Evolutionary conservation across 148 eudicot species (phyloP), one percentile per base, ranked within the genome.

Genomic region (Chenopodium quinoa): DNA sequence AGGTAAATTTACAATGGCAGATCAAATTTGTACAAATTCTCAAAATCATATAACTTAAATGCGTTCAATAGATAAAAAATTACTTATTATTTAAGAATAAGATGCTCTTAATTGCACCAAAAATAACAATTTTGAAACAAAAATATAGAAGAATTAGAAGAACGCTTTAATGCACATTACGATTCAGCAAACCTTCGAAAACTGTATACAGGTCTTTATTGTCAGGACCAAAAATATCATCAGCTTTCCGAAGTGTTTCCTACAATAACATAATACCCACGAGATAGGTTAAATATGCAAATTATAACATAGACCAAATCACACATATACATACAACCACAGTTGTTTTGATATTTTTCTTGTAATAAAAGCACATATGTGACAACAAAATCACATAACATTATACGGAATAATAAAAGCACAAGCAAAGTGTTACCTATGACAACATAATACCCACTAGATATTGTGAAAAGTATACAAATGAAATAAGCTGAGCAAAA

Each of bases 211-310:
- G 85, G 74, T 96, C 99, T 90, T 90, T 92, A 86, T 96, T 96
- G 68, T 92, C 94, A 7, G 93, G 89, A 22, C 99, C 99, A 19
- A 96, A 96, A 44, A 96, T 93, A 82, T 91, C 97, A 82, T 92
- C 95, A 6, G 99, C 99, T 85, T 91, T 96, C 84, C 83, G 83
- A 71, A 96, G 86, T 5, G 97, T 96, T 82, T 93, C 99, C 99
- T 96, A 83, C 9, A 56, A 88, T 14, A 27, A 63, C 54, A 68
- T 4, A 81, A 73, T 56, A 56, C 17, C 14, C 20, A 44, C 46
- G 16, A 82, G 31, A 25, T 29, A n/a, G 44, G 25, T 40, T 47
- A 83, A 40, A 40, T 40, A 40, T 40, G 44, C 44, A 40, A 40
- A 6, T 40, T 40, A 37, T 7, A 58, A 37, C 58, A 54, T 29